Base-by-base conservation (phyloP, 2,329 filamentous ascomycete species). In the Pyrenophora tritici-repentis region DNA sequence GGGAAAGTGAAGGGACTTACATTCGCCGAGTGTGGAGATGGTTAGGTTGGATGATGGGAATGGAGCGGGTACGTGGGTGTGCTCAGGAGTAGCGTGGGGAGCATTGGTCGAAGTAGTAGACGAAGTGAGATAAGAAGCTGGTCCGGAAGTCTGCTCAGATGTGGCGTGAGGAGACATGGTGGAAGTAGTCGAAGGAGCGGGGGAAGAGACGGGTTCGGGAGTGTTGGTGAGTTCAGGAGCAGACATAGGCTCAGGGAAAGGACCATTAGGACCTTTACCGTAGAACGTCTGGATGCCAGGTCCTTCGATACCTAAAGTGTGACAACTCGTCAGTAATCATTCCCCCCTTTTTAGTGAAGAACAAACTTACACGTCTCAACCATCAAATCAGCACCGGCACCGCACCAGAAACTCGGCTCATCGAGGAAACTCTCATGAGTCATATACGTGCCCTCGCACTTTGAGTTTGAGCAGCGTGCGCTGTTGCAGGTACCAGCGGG, bases 381-480 rank as follows among this genome's bases (percentile, higher is more conserved):
- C 2, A 58, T 17, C 2, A 69, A 37, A 33, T 68, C 63, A 3
- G 47, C 29, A 16, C 59, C 63, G 14, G 45, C 39, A n/a, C 42
- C 24, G 33, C 63, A 68, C 6, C 9, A 34, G 20, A 53, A 59
- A 8, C 18, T 61, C 6, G 65, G 65, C 35, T 68, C 66, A 10
- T 52, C 53, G 1, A 42, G 6, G 52, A 48, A 67, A 13, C 22
- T 42, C 1, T 61, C 65, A 32, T 43, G 55, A 13, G 45, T 17
- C 22, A 37, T 17, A 39, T 68, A 68, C 38, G 53, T 50, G 10
- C 60, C 53, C 17, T 18, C 10, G 26, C 65, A 65, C 2, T 42
- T 39, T 1, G 9, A 16, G 1, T 37, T 16, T 13, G 29, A n/a
- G 42, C 65, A 67, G 33, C 13, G 39, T 6, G 59, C 61, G 2